Evolutionary conservation across 1,284 basidiomycete species (phyloP), one percentile per base, ranked within the genome.

Genomic region (Hymenochaete sp.): DNA sequence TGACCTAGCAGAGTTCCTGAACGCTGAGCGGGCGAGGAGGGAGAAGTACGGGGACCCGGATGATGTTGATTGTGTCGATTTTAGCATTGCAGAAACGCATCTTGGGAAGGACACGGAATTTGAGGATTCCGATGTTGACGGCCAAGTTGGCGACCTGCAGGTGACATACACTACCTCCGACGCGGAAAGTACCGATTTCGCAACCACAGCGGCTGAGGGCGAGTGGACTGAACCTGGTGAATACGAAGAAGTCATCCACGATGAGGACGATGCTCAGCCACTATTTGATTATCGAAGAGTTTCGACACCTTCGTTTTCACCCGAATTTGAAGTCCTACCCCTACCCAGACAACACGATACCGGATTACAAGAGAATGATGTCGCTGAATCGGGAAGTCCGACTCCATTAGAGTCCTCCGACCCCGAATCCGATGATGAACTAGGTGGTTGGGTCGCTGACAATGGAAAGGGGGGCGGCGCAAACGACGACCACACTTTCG

Each of bases 1-100:
- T 45, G 82, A 83, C 55, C 62, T 86, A 44, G 62, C 62, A 45
- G 76, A 77, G 35, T 87, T 86, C 48, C 52, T 85, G 54, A 73
- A 79, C 47, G 78, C 73, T 2, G 83, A 86, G 55, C 62, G 59
- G 52, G 58, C 53, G 49, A 63, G 75, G 45, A 71, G 64, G 53
- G 73, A 71, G 46, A 45, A 65, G 36, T 70, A 62, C 50, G 74
- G 74, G 3, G 67, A 65, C 18, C 67, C 67, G 29, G 68, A 64
- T 4, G 60, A 63, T 7, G 62, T 62, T 14, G 62, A 52, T 27
- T 60, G 51, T 27, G 61, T 53, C 2, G 51, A 57, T 13, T 36
- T 37, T 35, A 44, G 31, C 18, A n/a, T n/a, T n/a, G n/a, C n/a
- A n/a, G n/a, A n/a, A n/a, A n/a, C n/a, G n/a, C n/a, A n/a, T n/a